phyloP scores from a whole-genome alignment of 805 yeast species.

The Kuraishia hungarica region DNA sequence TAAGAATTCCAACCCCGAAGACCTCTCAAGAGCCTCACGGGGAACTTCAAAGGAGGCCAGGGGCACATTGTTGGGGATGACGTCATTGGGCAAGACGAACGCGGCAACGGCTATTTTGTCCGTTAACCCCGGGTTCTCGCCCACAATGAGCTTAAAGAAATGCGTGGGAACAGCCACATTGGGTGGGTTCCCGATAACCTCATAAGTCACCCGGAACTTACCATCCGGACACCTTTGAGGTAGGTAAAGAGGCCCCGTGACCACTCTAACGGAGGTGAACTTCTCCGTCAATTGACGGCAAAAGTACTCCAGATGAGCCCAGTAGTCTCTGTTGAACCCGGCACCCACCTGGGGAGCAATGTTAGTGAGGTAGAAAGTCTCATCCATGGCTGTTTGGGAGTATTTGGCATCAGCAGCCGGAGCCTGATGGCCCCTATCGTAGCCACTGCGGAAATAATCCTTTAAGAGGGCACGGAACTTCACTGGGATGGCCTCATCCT shows the following conservation, averaged over 20 bases:
- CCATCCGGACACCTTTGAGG: conserved; percentile 80
- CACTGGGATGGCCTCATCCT: conserved; percentile 75
- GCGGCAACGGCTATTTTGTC: conserved; percentile 72
- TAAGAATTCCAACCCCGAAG: conserved; percentile 78
- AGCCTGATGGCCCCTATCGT: conserved; percentile 94
- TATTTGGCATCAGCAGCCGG: conserved; percentile 97
- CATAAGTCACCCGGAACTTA: conserved; percentile 77
- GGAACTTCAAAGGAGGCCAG: conserved; percentile 79
- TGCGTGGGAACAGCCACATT: conserved; percentile 96
- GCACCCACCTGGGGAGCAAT: conserved; percentile 97
- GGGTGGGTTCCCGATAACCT: conserved; percentile 95
- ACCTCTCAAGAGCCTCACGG: conserved; percentile 77
- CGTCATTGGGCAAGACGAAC: conserved; percentile 87
- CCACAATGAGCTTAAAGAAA: conserved; percentile 85
- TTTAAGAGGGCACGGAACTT: conserved; percentile 67
- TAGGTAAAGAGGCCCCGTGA: conserved; percentile 89
- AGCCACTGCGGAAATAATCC: conserved; percentile 92
- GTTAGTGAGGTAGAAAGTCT: conserved; percentile 82
- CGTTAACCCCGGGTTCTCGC: conserved; percentile 42
- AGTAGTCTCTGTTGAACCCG: conserved; percentile 94
- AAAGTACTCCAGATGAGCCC: conserved; percentile 96
- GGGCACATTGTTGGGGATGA: conserved; percentile 62
- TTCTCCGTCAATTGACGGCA: conserved; percentile 65
- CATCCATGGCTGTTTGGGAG: conserved; percentile 88
- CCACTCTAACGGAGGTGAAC: conserved; percentile 71